Evolutionary conservation across 23 red algal species (phyloP), one percentile per base, ranked within the genome.

Genomic region (Cyanidioschyzon merolae): DNA sequence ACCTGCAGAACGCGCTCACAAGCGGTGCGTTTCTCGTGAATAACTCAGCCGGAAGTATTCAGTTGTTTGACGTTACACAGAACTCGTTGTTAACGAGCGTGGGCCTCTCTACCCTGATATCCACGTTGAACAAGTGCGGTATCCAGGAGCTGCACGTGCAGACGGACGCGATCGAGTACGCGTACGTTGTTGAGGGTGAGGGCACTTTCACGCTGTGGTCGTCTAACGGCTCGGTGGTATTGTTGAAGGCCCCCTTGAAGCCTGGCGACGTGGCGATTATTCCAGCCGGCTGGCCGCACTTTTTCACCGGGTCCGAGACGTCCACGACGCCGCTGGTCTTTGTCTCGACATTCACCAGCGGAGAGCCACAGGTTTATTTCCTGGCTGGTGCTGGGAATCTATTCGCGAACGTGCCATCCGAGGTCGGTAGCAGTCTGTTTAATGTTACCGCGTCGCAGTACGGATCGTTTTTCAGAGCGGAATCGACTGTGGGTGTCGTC

Each of bases 281-380:
- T 35, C 63, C 63, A 35, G n/a, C 63, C 12, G 63, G 63, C 12
- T 71, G 63, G 63, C 63, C 63, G 63, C 63, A 71, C 63, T 25
- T 71, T 25, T 35, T 32, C n/a, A 32, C 63, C 7, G 63, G n/a
- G 7, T 71, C 63, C n/a, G 21, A 25, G n/a, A 71, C n/a, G n/a
- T 71, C 63, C 16, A 32, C 2, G 7, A 71, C n/a, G 21, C 63
- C 63, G 16, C 63, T 71, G n/a, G 3, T 71, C 16, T 71, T 71
- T 35, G 29, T 32, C n/a, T 25, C 63, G n/a, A 71, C 63, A 7
- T 71, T 71, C 29, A 71, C 63, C 16, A 32, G 63, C 63, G 63
- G 63, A 3, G 29, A 71, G 2, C 63, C 63, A 35, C 63, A 71
- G 29, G 63, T 71, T 7, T 71, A 71, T 27, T 71, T 71, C 29